A percentile compares a stretch with the other conserved stretches of the same genome.
Evolutionary conservation across 352 stramenopile genomes (phyloP).

Genomic region (Pythium volutum): DNA sequence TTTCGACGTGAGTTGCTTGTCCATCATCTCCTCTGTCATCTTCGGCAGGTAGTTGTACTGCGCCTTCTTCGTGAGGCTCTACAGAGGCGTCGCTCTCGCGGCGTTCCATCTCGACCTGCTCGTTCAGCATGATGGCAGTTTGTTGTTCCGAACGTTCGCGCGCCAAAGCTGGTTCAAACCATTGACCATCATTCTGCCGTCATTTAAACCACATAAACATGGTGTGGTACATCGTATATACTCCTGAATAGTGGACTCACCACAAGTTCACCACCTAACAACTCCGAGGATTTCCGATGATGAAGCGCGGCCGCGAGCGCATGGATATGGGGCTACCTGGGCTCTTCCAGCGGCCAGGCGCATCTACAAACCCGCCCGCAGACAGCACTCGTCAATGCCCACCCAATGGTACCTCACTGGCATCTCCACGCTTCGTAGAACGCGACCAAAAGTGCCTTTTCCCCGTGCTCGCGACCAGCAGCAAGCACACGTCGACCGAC

Average conservation of each 20-base stretch:
- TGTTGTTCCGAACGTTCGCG: background rate
- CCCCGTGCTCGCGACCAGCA: conserved; percentile 19
- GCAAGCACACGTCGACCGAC: conserved; percentile 46
- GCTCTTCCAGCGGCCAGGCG: background rate
- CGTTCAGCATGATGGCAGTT: background rate
- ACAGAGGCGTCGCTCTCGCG: background rate
- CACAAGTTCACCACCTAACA: no score
- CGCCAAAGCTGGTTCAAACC: conserved; percentile 12
- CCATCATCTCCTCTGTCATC: background rate
- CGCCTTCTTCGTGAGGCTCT: background rate
- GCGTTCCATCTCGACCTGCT: background rate
- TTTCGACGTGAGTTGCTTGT: background rate
- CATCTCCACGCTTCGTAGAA: background rate
- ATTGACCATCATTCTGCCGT: conserved; percentile 9
- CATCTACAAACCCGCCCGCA: background rate
- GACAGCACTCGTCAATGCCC: background rate
- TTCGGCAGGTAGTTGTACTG: background rate
- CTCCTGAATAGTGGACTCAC: background rate
- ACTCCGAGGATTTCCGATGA: background rate
- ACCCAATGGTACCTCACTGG: background rate
- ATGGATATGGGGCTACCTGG: background rate
- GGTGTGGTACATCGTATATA: background rate
- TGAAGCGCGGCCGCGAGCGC: background rate
- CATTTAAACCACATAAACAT: conserved; percentile 7
- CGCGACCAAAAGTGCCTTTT: background rate